These are phyloP conservation scores for Beta macrorhiza DNA, from an alignment of 179 eudicot genomes.

Conservation along the genomic window DNA sequence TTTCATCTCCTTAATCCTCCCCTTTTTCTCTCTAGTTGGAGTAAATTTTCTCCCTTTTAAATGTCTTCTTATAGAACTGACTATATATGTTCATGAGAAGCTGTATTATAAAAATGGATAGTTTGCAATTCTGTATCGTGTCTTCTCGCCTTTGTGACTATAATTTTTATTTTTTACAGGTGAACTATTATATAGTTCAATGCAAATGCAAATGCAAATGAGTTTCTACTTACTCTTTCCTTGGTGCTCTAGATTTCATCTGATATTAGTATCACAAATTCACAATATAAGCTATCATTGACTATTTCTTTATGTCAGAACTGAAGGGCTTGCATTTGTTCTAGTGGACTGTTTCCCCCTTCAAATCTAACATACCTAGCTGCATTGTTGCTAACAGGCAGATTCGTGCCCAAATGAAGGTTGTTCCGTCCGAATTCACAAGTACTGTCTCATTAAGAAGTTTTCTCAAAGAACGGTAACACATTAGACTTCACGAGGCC, in stretches of 20 bases:
- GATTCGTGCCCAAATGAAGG: conserved; percentile 65
- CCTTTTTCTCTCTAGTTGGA: neutral
- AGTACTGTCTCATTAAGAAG: conserved; percentile 66
- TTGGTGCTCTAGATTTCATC: neutral
- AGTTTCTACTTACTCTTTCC: neutral
- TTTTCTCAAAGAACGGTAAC: conserved; percentile 69
- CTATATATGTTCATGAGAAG: neutral
- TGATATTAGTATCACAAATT: neutral
- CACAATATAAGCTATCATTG: neutral
- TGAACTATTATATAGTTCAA: neutral
- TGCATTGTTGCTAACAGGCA: conserved; percentile 48
- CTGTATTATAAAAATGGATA: neutral
- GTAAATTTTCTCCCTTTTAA: neutral
- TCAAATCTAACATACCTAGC: neutral
- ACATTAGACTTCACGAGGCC: neutral
- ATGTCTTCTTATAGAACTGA: neutral
- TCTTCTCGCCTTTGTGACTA: neutral
- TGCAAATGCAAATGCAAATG: no score
- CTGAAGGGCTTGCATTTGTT: neutral
- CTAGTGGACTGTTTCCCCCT: neutral
- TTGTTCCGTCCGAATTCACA: conserved; percentile 67
- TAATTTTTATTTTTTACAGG: no score
- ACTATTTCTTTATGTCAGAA: neutral
- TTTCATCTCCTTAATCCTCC: neutral
- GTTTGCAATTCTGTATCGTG: neutral